Conservation (phyloP, 441 rosid species). For the Aleurites moluccanus region DNA sequence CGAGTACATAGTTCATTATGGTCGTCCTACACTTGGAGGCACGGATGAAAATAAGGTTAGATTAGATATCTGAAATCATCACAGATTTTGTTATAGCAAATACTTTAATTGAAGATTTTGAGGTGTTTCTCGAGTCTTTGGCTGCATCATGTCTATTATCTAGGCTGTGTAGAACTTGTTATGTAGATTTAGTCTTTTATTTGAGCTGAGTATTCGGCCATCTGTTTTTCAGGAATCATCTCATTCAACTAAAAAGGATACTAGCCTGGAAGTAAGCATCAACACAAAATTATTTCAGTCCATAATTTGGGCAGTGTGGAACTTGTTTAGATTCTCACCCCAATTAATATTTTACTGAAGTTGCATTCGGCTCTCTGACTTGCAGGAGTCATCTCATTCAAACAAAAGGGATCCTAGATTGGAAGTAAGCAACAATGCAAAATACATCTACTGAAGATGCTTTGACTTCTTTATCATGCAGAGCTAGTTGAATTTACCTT, state of each 20-base stretch:
- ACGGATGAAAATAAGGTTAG: slow-evolving; percentile 35
- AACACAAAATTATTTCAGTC: background rate
- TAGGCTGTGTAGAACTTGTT: background rate
- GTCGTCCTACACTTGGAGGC: slow-evolving; percentile 68
- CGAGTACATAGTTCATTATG: slow-evolving; percentile 60
- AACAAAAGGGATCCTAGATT: slow-evolving; percentile 43
- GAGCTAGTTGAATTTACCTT: background rate
- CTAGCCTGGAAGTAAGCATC: background rate
- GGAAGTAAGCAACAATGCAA: slow-evolving; percentile 39
- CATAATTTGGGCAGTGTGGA: background rate
- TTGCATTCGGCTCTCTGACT: background rate
- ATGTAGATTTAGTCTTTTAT: background rate
- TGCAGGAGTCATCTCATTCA: slow-evolving; percentile 34
- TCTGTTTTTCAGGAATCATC: background rate
- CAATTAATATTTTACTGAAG: background rate
- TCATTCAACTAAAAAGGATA: background rate
- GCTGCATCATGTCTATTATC: background rate
- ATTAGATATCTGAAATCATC: background rate
- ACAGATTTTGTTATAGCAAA: background rate
- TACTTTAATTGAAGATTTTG: background rate
- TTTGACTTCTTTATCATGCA: background rate
- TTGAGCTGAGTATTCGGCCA: background rate
- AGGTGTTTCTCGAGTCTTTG: background rate
- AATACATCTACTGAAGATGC: background rate
- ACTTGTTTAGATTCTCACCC: background rate